Conservation (phyloP, 208 protist genomes). For the Phytomonas sp. region DNA sequence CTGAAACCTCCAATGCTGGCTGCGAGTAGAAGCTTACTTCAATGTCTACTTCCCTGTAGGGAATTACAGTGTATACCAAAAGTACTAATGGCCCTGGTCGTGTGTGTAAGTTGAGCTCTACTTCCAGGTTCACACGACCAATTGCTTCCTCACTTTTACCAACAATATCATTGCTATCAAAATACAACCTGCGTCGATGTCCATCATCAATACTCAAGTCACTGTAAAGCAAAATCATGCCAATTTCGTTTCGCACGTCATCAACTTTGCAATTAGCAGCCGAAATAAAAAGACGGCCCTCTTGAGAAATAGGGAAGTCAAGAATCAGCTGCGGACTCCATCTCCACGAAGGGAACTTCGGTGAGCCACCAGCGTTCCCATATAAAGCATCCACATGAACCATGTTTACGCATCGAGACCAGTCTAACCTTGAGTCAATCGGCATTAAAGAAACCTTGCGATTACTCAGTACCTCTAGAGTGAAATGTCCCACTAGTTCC, state of each 20-base stretch:
- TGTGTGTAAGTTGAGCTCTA: constrained; percentile 29
- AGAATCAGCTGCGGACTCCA: constrained; percentile 79
- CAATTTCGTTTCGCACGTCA: constrained; percentile 41
- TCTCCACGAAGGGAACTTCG: constrained; percentile 73
- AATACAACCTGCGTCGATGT: constrained; percentile 46
- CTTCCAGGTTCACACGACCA: constrained; percentile 31
- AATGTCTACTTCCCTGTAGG: constrained; percentile 69
- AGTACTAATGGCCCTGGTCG: constrained; percentile 46
- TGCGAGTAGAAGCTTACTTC: constrained; percentile 54
- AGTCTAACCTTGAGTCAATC: constrained; percentile 69
- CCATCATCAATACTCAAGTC: constrained; percentile 29
- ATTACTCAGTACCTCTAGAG: constrained; percentile 55
- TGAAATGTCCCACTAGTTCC: constrained; percentile 23
- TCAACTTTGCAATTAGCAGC: constrained; percentile 30
- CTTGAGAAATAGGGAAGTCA: constrained; percentile 55
- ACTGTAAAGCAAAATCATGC: constrained; percentile 52
- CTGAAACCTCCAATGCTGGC: constrained; percentile 37
- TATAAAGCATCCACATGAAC: constrained; percentile 31
- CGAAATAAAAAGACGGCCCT: constrained; percentile 58
- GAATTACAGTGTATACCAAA: constrained; percentile 55
- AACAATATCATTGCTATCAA: constrained; percentile 42
- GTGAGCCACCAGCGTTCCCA: constrained; percentile 64
- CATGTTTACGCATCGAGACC: constrained; percentile 27
- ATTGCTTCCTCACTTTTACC: constrained; percentile 27
- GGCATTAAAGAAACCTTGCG: constrained; percentile 33